Percentiles rank a stretch among this genome's conserved stretches.
phyloP scores from a whole-genome alignment of 345 rosid genomes.

The Isatis tinctoria region DNA sequence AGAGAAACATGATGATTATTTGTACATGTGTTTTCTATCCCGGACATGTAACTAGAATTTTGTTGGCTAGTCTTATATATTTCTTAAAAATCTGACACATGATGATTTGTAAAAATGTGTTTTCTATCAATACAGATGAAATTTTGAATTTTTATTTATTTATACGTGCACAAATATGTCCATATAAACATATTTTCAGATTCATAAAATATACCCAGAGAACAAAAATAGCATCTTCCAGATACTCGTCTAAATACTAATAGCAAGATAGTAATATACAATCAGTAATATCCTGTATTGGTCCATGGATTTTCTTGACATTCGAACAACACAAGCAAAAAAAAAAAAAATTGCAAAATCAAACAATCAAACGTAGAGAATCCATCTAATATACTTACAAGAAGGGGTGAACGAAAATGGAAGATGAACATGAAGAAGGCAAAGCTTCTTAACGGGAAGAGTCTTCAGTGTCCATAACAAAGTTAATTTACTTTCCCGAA shows the following conservation, averaged over 20 bases:
- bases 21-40: no score
- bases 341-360: not conserved
- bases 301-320: no score
- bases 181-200: not conserved
- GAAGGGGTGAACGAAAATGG: constrained; percentile 30
- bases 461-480: constrained; percentile 43
- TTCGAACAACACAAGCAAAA: not conserved
- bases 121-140: no score
- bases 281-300: no score
- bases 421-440: constrained; percentile 45
- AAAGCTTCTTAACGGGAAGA: constrained; percentile 33
- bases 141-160: no score
- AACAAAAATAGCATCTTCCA: no score
- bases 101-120: constrained; percentile 12
- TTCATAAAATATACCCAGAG: not conserved
- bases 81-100: not conserved
- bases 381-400: constrained; percentile 19
- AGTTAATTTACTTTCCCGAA: constrained; percentile 42
- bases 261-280: no score
- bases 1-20: no score
- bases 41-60: not conserved
- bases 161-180: not conserved
- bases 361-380: no score
- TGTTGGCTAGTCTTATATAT: not conserved
- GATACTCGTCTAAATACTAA: not conserved